Evolutionary conservation across 148 eudicot genomes (phyloP), one percentile per base, ranked within the genome.

Genomic region (Arctostaphylos glauca): DNA sequence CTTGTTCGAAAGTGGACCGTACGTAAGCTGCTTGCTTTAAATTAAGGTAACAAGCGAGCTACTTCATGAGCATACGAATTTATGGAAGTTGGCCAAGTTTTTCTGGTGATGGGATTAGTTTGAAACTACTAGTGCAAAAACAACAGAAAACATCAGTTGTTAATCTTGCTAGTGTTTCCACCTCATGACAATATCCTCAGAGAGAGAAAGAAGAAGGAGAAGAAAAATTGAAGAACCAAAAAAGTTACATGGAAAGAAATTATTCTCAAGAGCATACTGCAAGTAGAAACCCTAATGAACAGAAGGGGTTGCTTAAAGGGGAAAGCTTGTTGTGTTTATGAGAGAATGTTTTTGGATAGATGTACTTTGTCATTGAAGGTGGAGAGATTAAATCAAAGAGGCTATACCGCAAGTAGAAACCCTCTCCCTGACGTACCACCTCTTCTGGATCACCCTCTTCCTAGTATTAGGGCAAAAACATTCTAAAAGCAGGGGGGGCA

Each of bases 401-500:
- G 49, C 10, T 43, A 41, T 21, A 7, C 75, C 50, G 10, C 2
- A 15, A 41, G 50, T 46, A 72, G 76, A 72, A 72, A 72, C 52
- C 76, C 6, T 25, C 50, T 67, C 6, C 52, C 50, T 67, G 46
- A 38, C 38, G 38, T 31, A 31, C 38, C 38, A 62, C 4, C 67
- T 72, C 52, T 44, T 72, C 52, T 72, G 23, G 50, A 72, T 72
- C 52, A 19, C 19, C 76, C 76, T 72, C 50, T 3, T 25, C 50
- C 76, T 10, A 41, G 16, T 18, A 70, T 38, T 6, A 44, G 7
- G 5, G 52, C 13, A 7, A 72, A 72, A 7, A 72, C 75, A 72
- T 72, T 43, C 50, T 72, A 72, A 72, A 72, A 72, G 76, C 46
- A 44, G 76, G 16, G 76, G 16, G 46, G 25, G 52, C 76, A 72